A percentile compares a stretch with the other conserved stretches of the same genome.
phyloP scores from a whole-genome alignment of 768 basidiomycete species.

The Termitomyces bulborhizus region DNA sequence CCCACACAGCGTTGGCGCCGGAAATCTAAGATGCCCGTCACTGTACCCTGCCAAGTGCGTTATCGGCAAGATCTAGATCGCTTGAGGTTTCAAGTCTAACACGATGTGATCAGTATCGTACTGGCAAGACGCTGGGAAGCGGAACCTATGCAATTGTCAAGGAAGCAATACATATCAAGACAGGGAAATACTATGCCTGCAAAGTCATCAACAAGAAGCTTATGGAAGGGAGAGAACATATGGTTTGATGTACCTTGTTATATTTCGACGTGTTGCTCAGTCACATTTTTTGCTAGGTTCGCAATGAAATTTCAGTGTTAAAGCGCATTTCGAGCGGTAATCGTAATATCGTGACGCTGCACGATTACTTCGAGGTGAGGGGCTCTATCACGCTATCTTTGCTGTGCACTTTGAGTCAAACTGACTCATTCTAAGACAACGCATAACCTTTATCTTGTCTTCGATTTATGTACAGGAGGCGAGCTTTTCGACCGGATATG shows the following conservation, averaged over 20 bases:
- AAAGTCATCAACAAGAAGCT: conserved; percentile 99
- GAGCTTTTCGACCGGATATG: conserved; percentile 99
- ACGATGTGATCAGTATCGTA: conserved; percentile 57
- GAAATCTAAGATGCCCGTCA: conserved; percentile 23
- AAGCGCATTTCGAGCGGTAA: conserved; percentile 92
- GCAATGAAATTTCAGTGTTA: conserved; percentile 94
- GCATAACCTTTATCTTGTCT: conserved; percentile 90
- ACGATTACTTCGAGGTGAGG: conserved; percentile 91
- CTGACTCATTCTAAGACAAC: conserved; percentile 49
- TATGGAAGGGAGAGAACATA: conserved; percentile 96
- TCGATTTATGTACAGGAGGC: conserved; percentile 95
- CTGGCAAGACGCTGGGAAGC: conserved; percentile 82
- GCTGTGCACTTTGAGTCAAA: background rate
- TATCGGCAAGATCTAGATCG: conserved; percentile 7
- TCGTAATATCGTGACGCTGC: conserved; percentile 84
- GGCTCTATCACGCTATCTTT: background rate
- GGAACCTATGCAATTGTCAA: conserved; percentile 95
- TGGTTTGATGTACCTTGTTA: conserved; percentile 50
- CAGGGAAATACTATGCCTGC: conserved; percentile 91
- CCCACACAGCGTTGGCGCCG: conserved; percentile 6
- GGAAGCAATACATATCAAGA: conserved; percentile 92
- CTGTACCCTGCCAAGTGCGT: conserved; percentile 43
- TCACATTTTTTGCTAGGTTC: conserved; percentile 49
- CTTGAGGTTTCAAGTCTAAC: conserved; percentile 6
- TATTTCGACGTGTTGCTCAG: conserved; percentile 6